A percentile compares a stretch with the other conserved stretches of the same genome.
Conservation (phyloP, 202 grass and related monocot species). For the Hordeum pubiflorum region DNA sequence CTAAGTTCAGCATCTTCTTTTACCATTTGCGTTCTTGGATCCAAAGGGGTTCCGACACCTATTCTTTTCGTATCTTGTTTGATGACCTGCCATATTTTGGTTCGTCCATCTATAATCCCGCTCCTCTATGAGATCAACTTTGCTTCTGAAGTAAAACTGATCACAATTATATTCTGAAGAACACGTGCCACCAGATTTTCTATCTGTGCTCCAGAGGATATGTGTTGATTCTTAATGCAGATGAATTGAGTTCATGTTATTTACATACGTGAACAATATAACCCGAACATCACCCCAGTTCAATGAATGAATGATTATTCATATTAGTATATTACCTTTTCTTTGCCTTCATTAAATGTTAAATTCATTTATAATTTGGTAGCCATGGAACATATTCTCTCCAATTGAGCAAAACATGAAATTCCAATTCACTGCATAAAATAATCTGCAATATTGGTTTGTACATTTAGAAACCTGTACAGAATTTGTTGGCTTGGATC, state of each 20-base stretch:
- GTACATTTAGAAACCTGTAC: not conserved
- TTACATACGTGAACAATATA: not conserved
- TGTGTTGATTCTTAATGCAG: not conserved
- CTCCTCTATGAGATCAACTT: slow-evolving; percentile 8
- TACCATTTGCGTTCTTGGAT: not conserved
- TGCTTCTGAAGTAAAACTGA: slow-evolving; percentile 1
- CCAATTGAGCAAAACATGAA: not conserved
- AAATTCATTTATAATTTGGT: not conserved
- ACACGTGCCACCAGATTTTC: not conserved
- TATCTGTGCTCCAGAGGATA: not conserved
- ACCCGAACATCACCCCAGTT: not conserved
- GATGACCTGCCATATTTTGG: not conserved
- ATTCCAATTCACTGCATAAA: not conserved
- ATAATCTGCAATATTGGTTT: not conserved
- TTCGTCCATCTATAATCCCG: not conserved
- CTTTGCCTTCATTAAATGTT: not conserved
- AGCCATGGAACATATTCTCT: slow-evolving; percentile 16
- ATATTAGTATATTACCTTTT: not conserved
- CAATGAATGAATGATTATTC: not conserved
- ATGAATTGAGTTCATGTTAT: slow-evolving; percentile 6
- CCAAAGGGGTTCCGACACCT: not conserved
- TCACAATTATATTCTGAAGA: slow-evolving; percentile 3
- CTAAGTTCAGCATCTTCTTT: not conserved
- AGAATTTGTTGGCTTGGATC: not conserved
- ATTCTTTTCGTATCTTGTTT: not conserved